Evolutionary conservation across 2,329 filamentous ascomycete species (phyloP), one percentile per base, ranked within the genome.

Genomic region (Malbranchea zuffiana): DNA sequence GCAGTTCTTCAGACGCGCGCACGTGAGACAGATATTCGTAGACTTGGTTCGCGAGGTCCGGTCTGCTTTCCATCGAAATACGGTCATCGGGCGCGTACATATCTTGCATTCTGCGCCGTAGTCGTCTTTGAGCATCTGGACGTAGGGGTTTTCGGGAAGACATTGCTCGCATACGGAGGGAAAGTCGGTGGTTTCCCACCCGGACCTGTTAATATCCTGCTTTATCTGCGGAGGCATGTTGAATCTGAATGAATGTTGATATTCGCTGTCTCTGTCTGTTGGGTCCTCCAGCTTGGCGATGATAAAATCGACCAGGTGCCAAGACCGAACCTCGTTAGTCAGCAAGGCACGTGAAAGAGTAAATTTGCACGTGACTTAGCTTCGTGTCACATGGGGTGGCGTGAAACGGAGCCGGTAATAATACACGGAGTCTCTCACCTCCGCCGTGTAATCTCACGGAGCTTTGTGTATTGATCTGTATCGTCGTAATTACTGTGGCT

Each of bases 101-200:
- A 82, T 67, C 67, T 82, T 82, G 71, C 82, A 85, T 63, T 87
- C 81, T 40, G 81, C 83, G 51, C 86, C 90, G 53, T 92, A 79
- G 60, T 98, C 88, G 56, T 96, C 86, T 63, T 98, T 98, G 43
- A 98, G 71, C 87, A 98, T 96, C 63, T 96, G 90, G 28, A 98
- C 90, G 54, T 93, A 98, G 2, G 88, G 88, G 52, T 96, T 96
- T 44, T 94, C 87, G 11, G 88, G 87, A 2, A 98, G 74, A 59
- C 90, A 98, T 55, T 79, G 86, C 63, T 98, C 90, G 67, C 75
- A 68, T 11, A 66, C 64, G 2, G 65, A 68, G 2, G 65, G 65
- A 27, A 68, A 68, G 44, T 68, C 65, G 13, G 63, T 66, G 4
- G 85, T 82, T 63, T 98, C 90, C 86, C 87, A 95, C 42, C 90